phyloP scores from a whole-genome alignment of 495 filamentous ascomycete genomes.

The Aspergillus biplanus region DNA sequence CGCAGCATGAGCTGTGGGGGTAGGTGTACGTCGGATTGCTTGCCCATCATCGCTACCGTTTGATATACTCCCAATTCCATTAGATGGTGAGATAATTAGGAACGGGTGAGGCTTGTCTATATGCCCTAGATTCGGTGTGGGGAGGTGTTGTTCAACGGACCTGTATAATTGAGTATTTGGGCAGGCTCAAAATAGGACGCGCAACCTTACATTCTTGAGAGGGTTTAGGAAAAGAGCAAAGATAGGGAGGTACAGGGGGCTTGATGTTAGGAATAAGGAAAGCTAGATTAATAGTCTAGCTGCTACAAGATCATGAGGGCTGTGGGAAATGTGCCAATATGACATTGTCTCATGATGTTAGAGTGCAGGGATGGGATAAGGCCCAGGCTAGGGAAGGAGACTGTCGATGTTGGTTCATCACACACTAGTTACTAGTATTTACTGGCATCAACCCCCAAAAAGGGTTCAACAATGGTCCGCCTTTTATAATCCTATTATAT shows the following conservation, averaged over 20 bases:
- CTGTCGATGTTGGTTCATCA: background rate
- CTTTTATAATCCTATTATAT: no score
- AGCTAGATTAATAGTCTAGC: slow-evolving; percentile 6
- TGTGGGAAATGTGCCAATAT: slow-evolving; percentile 5
- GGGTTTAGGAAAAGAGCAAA: background rate
- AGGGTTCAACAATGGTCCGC: background rate
- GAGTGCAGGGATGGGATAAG: background rate
- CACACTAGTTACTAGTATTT: background rate
- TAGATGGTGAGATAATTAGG: slow-evolving; percentile 4
- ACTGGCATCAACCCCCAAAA: background rate
- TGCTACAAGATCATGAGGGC: slow-evolving; percentile 6
- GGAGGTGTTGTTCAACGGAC: slow-evolving; percentile 10
- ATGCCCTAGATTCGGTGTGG: background rate
- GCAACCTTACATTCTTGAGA: slow-evolving; percentile 8
- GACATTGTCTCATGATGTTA: slow-evolving; percentile 8
- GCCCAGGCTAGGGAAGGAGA: background rate
- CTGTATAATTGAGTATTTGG: slow-evolving; percentile 7
- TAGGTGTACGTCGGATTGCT: slow-evolving; percentile 14
- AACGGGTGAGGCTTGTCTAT: slow-evolving; percentile 13
- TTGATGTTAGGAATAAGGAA: slow-evolving; percentile 7
- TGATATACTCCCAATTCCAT: slow-evolving; percentile 2
- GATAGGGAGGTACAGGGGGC: background rate
- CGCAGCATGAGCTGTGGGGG: background rate
- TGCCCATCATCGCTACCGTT: slow-evolving; percentile 13
- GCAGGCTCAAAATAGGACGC: background rate